Evolutionary conservation across 768 basidiomycete genomes (phyloP).

Genomic region (Suillus cothurnatus): DNA sequence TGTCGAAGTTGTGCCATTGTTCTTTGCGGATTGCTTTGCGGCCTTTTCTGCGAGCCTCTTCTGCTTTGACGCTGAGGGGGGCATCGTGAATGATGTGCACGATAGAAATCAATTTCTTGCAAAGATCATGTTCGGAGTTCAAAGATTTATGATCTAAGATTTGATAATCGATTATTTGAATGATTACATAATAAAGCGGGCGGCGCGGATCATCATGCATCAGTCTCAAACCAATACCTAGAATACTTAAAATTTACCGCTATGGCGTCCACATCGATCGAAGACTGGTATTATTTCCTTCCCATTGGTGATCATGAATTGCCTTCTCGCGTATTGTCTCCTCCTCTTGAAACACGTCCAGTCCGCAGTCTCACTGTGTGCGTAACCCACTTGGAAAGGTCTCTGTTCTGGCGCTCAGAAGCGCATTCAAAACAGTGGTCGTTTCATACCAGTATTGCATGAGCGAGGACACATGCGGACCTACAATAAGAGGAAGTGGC

Average conservation of each 20-base stretch:
- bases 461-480: slow-evolving; percentile 92
- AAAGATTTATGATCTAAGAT: slow-evolving; percentile 23
- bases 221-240: no score
- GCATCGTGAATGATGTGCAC: slow-evolving; percentile 43
- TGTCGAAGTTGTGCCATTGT: slow-evolving; percentile 47
- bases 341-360: slow-evolving; percentile 29
- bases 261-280: no score
- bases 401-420: slow-evolving; percentile 86
- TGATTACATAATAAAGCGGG: background rate
- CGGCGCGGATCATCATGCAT: background rate
- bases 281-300: no score
- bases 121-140: slow-evolving; percentile 19
- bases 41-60: slow-evolving; percentile 96
- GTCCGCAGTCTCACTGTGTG: slow-evolving; percentile 80
- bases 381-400: slow-evolving; percentile 84
- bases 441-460: slow-evolving; percentile 92
- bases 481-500: slow-evolving; percentile 78
- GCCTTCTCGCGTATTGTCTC: background rate
- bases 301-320: slow-evolving; percentile 58
- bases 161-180: slow-evolving; percentile 2
- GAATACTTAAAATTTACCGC: no score
- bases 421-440: slow-evolving; percentile 85
- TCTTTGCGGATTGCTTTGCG: slow-evolving; percentile 71
- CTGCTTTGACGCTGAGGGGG: slow-evolving; percentile 84
- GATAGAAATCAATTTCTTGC: slow-evolving; percentile 30